Evolutionary conservation across 1,284 basidiomycete species (phyloP), one percentile per base, ranked within the genome.

Genomic region (Sporisorium scitamineum): DNA sequence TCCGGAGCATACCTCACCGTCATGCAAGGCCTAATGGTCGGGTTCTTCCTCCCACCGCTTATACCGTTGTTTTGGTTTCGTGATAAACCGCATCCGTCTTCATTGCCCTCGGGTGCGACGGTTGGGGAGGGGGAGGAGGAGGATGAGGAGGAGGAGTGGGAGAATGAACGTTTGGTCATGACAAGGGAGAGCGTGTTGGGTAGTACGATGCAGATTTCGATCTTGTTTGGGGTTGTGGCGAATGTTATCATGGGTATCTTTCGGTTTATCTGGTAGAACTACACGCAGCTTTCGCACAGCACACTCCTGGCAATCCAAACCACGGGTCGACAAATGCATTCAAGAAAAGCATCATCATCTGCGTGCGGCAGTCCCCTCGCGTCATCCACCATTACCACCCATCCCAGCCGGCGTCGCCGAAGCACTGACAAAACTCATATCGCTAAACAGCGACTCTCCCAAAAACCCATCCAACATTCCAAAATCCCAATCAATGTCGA

Each of bases 351-450:
- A n/a, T n/a, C n/a, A n/a, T n/a, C n/a, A n/a, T n/a, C n/a, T n/a
- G n/a, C n/a, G n/a, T n/a, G n/a, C n/a, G n/a, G n/a, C n/a, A n/a
- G n/a, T n/a, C n/a, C n/a, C n/a, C n/a, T n/a, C n/a, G n/a, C n/a
- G n/a, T 13, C 14, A 27, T 3, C 29, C 42, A n/a, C 51, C 60
- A 45, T 50, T 27, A 18, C 22, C 45, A 11, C 29, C 29, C 56
- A 51, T 50, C 13, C 41, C 20, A 1, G 52, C 52, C 20, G 52
- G 54, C 20, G 60, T 61, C n/a, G 61, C 61, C 5, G 61, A 52
- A 32, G 57, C 50, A 20, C 63, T 62, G 37, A 75, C 66, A 34
- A 74, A 72, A 52, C 70, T 69, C 76, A 75, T 78, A 55, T 78
- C 71, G 58, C 64, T 67, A n/a, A 76, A 76, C 31, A 76, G 53